Evolutionary conservation across 2,329 filamentous ascomycete genomes (phyloP).

Genomic region (Fusarium longipes): DNA sequence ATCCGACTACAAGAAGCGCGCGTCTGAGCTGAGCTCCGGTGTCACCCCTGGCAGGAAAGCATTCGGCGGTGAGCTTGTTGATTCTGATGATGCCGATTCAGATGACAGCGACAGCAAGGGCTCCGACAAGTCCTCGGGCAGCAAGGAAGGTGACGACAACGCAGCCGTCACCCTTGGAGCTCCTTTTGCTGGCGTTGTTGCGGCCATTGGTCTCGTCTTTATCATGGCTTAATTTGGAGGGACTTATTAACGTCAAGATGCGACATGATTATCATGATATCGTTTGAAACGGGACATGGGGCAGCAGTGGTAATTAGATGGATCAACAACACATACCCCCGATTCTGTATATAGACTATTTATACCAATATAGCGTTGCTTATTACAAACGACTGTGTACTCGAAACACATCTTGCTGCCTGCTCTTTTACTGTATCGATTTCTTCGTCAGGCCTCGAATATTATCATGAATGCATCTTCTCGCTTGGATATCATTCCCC

Average conservation of each 20-base stretch:
- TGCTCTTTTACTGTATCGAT: neutral
- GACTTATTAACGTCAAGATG: constrained; percentile 6
- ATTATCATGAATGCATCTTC: neutral
- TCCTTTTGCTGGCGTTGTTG: constrained; percentile 34
- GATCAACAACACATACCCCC: constrained; percentile 2
- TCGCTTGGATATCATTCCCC: neutral
- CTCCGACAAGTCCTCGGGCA: constrained; percentile 22
- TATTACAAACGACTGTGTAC: neutral
- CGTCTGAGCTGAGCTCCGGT: constrained; percentile 41
- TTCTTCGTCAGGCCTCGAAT: neutral
- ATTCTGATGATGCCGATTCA: constrained; percentile 34
- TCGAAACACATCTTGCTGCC: neutral
- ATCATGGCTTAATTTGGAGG: constrained; percentile 27
- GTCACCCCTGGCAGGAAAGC: constrained; percentile 44
- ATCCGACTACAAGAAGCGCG: constrained; percentile 49
- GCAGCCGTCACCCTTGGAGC: constrained; percentile 29
- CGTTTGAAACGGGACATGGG: neutral
- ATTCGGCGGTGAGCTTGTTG: constrained; percentile 49
- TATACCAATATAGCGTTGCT: neutral
- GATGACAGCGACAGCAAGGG: constrained; percentile 2
- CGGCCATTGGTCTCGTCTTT: constrained; percentile 33
- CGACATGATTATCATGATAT: constrained; percentile 32
- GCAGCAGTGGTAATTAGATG: constrained; percentile 14
- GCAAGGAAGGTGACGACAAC: constrained; percentile 27
- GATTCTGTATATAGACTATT: constrained; percentile 6